Percentiles rank a stretch among this genome's conserved stretches.
Conservation (phyloP, 257 asterid genomes). For the Solanum sparsipilum region DNA sequence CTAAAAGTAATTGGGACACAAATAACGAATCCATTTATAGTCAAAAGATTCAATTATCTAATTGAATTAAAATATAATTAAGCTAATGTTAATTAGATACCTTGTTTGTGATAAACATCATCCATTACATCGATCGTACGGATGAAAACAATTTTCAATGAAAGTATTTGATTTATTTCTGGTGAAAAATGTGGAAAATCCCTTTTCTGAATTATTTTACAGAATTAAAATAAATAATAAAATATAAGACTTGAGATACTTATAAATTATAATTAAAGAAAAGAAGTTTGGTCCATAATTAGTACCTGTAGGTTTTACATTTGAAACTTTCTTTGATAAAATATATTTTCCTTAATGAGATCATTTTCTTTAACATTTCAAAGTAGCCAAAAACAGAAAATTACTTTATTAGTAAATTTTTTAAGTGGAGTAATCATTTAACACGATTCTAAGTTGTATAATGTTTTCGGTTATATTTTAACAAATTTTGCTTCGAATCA, state of each 20-base stretch:
- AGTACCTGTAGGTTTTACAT: neutral
- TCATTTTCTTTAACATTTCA: neutral
- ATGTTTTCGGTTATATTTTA: neutral
- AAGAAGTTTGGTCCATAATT: neutral
- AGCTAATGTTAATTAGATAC: neutral
- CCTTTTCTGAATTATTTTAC: neutral
- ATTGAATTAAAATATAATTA: neutral
- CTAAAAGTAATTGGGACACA: neutral
- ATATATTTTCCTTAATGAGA: neutral
- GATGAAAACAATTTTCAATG: neutral
- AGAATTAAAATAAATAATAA: neutral
- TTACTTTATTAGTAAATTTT: neutral
- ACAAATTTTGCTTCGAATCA: neutral
- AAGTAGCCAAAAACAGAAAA: neutral
- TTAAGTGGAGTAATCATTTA: neutral
- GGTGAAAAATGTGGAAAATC: neutral
- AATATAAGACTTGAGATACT: neutral
- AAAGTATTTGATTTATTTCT: neutral
- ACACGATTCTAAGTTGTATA: neutral
- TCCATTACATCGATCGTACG: neutral
- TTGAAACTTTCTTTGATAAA: neutral
- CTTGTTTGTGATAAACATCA: neutral
- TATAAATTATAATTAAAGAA: neutral
- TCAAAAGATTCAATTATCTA: neutral
- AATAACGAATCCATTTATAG: neutral